phyloP scores from a whole-genome alignment of 2,329 filamentous ascomycete species.

The Colletotrichum sp. region DNA sequence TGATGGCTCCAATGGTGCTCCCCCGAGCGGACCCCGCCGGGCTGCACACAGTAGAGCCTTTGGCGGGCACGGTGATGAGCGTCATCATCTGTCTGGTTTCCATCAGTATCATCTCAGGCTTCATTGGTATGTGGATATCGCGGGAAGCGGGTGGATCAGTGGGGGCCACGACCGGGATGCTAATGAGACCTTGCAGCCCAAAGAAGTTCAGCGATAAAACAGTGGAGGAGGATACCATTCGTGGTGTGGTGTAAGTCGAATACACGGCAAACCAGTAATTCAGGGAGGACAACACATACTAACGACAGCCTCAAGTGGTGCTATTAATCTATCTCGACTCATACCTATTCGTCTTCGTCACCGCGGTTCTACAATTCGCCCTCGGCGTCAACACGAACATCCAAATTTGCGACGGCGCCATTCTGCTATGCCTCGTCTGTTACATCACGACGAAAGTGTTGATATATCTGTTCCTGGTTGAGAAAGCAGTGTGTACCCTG shows the following conservation, averaged over 20 bases:
- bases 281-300: background rate
- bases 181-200: slow-evolving; percentile 35
- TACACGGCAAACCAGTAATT: background rate
- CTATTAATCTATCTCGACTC: slow-evolving; percentile 66
- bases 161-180: background rate
- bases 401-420: slow-evolving; percentile 60
- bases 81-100: slow-evolving; percentile 39
- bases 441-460: slow-evolving; percentile 70
- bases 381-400: slow-evolving; percentile 59
- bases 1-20: slow-evolving; percentile 10
- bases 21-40: background rate
- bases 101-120: slow-evolving; percentile 38
- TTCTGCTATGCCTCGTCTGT: slow-evolving; percentile 64
- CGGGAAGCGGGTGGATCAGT: background rate
- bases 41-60: slow-evolving; percentile 29
- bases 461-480: slow-evolving; percentile 70
- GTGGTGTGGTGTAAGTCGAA: slow-evolving; percentile 46
- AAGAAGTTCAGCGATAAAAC: slow-evolving; percentile 38
- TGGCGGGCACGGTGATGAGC: slow-evolving; percentile 39
- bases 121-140: slow-evolving; percentile 35
- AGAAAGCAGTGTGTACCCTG: slow-evolving; percentile 58
- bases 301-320: slow-evolving; percentile 50
- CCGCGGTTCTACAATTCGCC: slow-evolving; percentile 61
- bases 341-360: slow-evolving; percentile 63
- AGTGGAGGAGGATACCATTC: slow-evolving; percentile 45